Base-by-base conservation (phyloP, 768 basidiomycete genomes). In the Leccinellum albellum region DNA sequence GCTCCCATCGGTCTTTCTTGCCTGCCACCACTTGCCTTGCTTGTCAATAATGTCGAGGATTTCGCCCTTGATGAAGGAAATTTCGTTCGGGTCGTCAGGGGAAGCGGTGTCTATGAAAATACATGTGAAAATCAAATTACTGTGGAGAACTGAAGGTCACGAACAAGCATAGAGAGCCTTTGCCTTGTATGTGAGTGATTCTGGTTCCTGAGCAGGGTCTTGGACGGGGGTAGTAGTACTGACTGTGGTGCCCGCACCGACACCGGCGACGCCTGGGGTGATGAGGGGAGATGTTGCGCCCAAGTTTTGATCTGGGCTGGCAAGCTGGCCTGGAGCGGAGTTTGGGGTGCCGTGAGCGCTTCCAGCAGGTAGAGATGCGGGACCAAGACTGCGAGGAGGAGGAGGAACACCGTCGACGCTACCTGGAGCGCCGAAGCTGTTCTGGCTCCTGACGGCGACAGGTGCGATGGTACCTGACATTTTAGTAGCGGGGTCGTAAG, bases 11-110 rank as follows among this genome's bases (percentile, higher is more conserved):
- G 78, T 64, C 73, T 89, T 94, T 67, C 75, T 85, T 33, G 91
- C 89, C 66, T 91, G 91, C 92, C 92, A 94, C 92, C 92, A 93
- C 69, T 93, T 91, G 50, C 91, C 91, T 65, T 91, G 85, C 74
- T 92, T 94, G 74, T 98, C 95, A 56, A 94, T 72, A 54, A 98
- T 89, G 60, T 97, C 94, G 60, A 98, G 82, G 40, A 93, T 78
- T 67, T 98, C 96, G 53, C 94, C 93, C 72, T 98, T 98, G 51
- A 76, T 67, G 73, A 99, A 98, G 49, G 91, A 91, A 40, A 99
- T 89, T 74, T 99, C 97, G 68, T 91, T 97, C 13, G 95, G 91
- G 71, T 99, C 97, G 56, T 98, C 95, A 28, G 89, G 78, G 3
- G 90, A 92, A n/a, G 94, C 96, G 50, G 82, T 83, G 76, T 99